A percentile compares a stretch with the other conserved stretches of the same genome.
Conservation (phyloP, 2,329 filamentous ascomycete species). For the Penicillium sp. region DNA sequence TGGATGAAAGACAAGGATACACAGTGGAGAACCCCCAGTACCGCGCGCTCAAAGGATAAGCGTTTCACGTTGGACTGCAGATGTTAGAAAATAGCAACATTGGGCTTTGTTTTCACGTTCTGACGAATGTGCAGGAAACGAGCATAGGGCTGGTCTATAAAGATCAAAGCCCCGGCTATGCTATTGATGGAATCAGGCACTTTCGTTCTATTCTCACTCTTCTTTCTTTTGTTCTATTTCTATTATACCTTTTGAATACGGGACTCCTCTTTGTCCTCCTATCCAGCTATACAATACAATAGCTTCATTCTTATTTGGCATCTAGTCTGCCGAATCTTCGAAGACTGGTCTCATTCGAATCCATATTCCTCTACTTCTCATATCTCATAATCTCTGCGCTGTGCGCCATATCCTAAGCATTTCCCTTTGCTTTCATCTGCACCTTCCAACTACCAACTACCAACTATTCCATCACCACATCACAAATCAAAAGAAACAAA, state of each 20-base stretch:
- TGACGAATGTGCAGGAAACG: background rate
- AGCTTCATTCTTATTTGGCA: slow-evolving; percentile 5
- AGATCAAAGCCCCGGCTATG: background rate
- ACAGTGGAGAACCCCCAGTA: slow-evolving; percentile 7
- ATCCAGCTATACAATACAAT: slow-evolving; percentile 6
- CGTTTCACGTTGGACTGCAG: slow-evolving; percentile 14
- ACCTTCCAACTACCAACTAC: background rate
- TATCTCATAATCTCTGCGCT: slow-evolving; percentile 4
- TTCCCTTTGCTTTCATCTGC: background rate
- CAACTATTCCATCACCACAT: too few species aligned
- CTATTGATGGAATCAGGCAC: slow-evolving; percentile 2
- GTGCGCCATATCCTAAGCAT: background rate
- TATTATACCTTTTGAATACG: background rate
- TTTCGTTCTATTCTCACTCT: slow-evolving; percentile 7
- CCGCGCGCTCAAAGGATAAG: slow-evolving; percentile 8
- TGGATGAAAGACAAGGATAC: slow-evolving; percentile 12
- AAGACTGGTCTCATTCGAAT: background rate
- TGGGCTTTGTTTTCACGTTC: background rate
- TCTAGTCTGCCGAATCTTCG: slow-evolving; percentile 13
- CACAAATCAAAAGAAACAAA: background rate
- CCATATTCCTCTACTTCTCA: background rate
- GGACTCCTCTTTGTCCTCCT: slow-evolving; percentile 5
- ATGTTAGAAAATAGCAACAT: slow-evolving; percentile 11
- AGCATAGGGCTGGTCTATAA: slow-evolving; percentile 11
- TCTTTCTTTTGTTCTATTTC: slow-evolving; percentile 8